Evolutionary conservation across 805 yeast genomes (phyloP), one percentile per base, ranked within the genome.

Genomic region (Saccharomycopsis capsularis): DNA sequence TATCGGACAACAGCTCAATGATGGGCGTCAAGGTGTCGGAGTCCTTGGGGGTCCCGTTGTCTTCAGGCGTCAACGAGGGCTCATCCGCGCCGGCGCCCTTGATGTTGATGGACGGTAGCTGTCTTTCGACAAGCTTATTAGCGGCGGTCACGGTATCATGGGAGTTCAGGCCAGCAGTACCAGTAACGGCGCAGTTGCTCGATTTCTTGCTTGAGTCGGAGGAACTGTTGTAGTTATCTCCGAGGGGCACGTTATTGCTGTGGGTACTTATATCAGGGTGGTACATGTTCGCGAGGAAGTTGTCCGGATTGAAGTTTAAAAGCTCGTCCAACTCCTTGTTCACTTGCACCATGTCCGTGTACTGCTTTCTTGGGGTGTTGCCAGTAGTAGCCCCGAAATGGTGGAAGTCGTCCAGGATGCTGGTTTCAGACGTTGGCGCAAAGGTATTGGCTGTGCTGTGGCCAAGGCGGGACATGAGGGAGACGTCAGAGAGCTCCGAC

Each of bases 1-100:
- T 36, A 16, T 46, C 50, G 9, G 40, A 41, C 3, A 25, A 25
- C 11, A 37, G 4, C 35, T 50, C 55, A n/a, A 52, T 22, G 13
- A 52, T 52, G 27, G 55, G 55, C 4, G 55, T 52, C 23, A 51
- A 48, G 2, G 49, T 50, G 5, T 48, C 52, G 11, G 47, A 40
- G 34, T 52, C 55, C 30, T 48, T 49, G 5, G 55, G 55, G 7
- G 55, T 52, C 13, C 25, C 29, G 16, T 42, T 47, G 24, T 50
- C 47, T 9, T 50, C 52, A 19, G 51, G 53, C 22, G 44, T 37
- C 22, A 16, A 34, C 19, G 38, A 13, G 7, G 38, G 7, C 18
- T 34, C 38, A 13, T 9, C 18, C 5, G 7, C 18, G 19, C 7
- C 7, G 7, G 32, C 32, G 32, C 32, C 13, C 11, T 29, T 29